phyloP scores from a whole-genome alignment of 2,329 filamentous ascomycete species.

The Chrysoporthe cubensis region DNA sequence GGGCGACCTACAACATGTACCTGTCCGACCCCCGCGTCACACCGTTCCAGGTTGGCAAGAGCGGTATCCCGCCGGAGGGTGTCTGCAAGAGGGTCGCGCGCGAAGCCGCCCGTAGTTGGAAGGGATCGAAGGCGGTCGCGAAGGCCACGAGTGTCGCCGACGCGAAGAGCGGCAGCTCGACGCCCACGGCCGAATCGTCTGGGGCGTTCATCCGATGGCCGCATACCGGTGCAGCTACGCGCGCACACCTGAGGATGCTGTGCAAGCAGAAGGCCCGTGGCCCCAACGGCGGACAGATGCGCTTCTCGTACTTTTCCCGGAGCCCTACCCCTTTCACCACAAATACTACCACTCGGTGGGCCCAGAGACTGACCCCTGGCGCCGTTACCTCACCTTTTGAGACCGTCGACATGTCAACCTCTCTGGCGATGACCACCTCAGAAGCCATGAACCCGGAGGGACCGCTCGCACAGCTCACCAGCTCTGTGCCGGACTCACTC shows the following conservation, averaged over 20 bases:
- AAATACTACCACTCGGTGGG: slow-evolving; percentile 53
- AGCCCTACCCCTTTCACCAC: slow-evolving; percentile 62
- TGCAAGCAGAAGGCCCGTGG: slow-evolving; percentile 59
- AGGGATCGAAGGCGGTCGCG: slow-evolving; percentile 54
- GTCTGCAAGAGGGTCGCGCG: slow-evolving; percentile 68
- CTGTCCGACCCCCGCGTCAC: slow-evolving; percentile 70
- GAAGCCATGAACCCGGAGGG: slow-evolving; percentile 67
- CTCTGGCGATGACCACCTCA: slow-evolving; percentile 64
- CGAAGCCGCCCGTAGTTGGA: slow-evolving; percentile 69
- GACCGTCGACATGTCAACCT: slow-evolving; percentile 65
- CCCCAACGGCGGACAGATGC: slow-evolving; percentile 43
- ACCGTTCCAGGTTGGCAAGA: slow-evolving; percentile 66
- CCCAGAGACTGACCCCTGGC: slow-evolving; percentile 52
- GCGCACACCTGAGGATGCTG: slow-evolving; percentile 64
- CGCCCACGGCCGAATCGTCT: slow-evolving; percentile 54
- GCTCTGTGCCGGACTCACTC: slow-evolving; percentile 41
- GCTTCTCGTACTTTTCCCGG: slow-evolving; percentile 50
- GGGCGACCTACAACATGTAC: slow-evolving; percentile 68
- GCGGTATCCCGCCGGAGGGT: slow-evolving; percentile 66
- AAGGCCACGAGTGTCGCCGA: slow-evolving; percentile 28
- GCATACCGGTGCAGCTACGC: slow-evolving; percentile 65
- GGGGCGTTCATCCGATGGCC: slow-evolving; percentile 64
- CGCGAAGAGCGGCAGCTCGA: slow-evolving; percentile 57
- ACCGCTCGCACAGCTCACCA: slow-evolving; percentile 63
- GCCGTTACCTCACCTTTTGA: slow-evolving; percentile 57